Base-by-base conservation (phyloP, 306 rosid species). In the Vigna mungo region DNA sequence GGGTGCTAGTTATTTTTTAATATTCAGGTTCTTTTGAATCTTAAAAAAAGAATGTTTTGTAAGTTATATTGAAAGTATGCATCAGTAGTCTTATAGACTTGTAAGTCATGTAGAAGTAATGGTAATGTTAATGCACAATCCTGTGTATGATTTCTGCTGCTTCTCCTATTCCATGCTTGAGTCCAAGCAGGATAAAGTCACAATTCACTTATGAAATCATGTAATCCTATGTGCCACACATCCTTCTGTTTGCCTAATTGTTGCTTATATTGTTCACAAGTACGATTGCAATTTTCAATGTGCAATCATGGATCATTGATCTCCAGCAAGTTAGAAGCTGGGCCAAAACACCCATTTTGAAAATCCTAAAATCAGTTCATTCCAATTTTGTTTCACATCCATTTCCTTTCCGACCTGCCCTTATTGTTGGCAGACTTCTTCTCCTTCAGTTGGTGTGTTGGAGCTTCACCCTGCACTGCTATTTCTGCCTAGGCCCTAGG, bases 1-100 rank as follows among this genome's bases (percentile, higher is more conserved):
- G 16, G 44, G 60, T 48, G 46, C 56, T 59, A 41, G 36, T 64
- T 76, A 36, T 77, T 43, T 63, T 59, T 47, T 37, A 55, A 36
- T 46, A 18, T 72, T 55, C 52, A 67, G 59, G 59, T 4, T 55
- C 6, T 73, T 62, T 18, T 17, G 6, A n/a, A 49, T 18, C 43
- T 67, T 16, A 25, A 55, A 43, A 55, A 39, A 67, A 17, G 11
- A 51, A 21, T 30, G 37, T 23, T 16, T 58, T 0, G 32, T 52
- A 44, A 67, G 67, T 27, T 25, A 25, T 66, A 41, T 72, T 73
- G 68, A 49, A 74, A 23, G 7, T 37, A 37, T 14, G 54, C 68
- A 66, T 44, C 72, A 14, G 61, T 30, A 32, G 70, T 82, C 66
- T 43, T 43, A 3, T 43, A 43, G 48, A 43, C 4, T 27, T 58